Evolutionary conservation across 2,329 filamentous ascomycete species (phyloP), one percentile per base, ranked within the genome.

Genomic region (Domatiomyces catenatus): DNA sequence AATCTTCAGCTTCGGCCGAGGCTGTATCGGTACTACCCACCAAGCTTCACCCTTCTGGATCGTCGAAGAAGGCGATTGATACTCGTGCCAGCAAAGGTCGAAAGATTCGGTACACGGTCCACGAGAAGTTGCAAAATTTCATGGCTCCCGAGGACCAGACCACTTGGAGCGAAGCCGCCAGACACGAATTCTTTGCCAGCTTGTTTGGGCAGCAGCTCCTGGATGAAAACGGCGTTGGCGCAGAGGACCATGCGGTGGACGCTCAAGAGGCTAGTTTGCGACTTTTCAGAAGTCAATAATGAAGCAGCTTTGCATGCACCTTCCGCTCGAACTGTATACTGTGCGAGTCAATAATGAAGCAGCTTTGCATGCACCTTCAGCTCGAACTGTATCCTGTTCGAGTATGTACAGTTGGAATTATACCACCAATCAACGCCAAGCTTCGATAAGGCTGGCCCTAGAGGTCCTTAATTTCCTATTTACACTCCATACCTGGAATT

Each of bases 111-210:
- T 98, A 90, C 68, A 92, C 86, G 15, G 87, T 95, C 45, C 89
- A 96, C 63, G 90, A 96, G 71, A 96, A 96, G 72, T 68, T 98
- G 62, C 86, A 94, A 70, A 95, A 95, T 66, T 96, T 96, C 63
- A 95, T 95, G 88, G 89, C 89, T 8, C 82, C 88, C 0, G 58
- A 60, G 43, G 57, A 57, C 32, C 49, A 95, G 65, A 85, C 94
- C 64, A 74, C 86, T 49, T 98, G 92, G 92, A 84, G 86, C 54
- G 80, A 83, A 58, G 76, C 79, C 53, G 87, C 89, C 50, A 79
- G 87, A 52, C 86, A 92, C 39, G 71, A 73, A 51, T 79, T 90
- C 65, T 89, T 89, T 63, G 80, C 80, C 12, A 83, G 82, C 22
- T 66, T 89, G 56, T 78, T 90, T 5, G 71, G 72, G 52, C 69